phyloP scores from a whole-genome alignment of 1,139 yeast genomes.

The Suhomyces atakaporum region DNA sequence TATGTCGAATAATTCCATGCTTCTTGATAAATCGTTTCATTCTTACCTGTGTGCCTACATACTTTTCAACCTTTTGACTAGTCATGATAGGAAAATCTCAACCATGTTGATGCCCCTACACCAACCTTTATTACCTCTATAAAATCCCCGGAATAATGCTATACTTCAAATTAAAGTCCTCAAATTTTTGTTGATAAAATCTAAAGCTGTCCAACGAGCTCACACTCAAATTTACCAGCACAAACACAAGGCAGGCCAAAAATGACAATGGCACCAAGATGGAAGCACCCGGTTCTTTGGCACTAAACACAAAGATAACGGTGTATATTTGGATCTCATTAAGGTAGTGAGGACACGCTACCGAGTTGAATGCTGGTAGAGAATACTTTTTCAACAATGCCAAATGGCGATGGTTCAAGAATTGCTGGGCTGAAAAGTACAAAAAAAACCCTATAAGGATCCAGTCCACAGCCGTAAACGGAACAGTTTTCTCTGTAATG shows the following conservation, averaged over 20 bases:
- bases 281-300: constrained; percentile 6
- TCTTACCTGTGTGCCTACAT: no score
- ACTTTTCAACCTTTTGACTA: no score
- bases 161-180: constrained; percentile 14
- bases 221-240: constrained; percentile 56
- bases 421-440: constrained; percentile 57
- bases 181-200: constrained; percentile 44
- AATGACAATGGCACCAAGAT: constrained; percentile 20
- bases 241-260: constrained; percentile 52
- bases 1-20: no score
- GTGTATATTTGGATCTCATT: constrained; percentile 71
- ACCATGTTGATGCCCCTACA: no score
- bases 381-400: constrained; percentile 66
- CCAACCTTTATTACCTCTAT: background rate
- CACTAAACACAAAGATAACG: constrained; percentile 27
- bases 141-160: constrained; percentile 15
- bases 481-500: no score
- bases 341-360: constrained; percentile 79
- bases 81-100: no score
- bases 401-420: constrained; percentile 57
- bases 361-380: constrained; percentile 56
- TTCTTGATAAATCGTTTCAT: no score
- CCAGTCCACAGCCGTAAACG: constrained; percentile 43
- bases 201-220: constrained; percentile 62
- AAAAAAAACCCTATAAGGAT: constrained; percentile 32